phyloP scores from a whole-genome alignment of 2,329 filamentous ascomycete genomes.

The Fragosphaeria purpurea region DNA sequence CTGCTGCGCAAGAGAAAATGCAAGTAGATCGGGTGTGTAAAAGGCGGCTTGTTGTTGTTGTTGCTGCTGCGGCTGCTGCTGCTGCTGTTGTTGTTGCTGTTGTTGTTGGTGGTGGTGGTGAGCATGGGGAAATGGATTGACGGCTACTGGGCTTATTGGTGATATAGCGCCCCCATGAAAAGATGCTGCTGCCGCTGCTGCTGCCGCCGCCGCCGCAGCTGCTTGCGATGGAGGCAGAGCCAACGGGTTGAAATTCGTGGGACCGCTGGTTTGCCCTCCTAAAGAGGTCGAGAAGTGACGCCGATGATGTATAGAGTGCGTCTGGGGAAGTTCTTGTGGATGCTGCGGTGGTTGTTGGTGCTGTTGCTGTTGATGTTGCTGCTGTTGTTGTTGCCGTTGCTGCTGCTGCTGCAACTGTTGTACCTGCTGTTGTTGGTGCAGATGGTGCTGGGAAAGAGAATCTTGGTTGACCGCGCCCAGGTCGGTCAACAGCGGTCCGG shows the following conservation, averaged over 20 bases:
- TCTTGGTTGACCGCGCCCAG: slow-evolving; percentile 15
- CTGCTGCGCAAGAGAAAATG: slow-evolving; percentile 39
- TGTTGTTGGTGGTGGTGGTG: slow-evolving; percentile 14
- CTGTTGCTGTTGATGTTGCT: slow-evolving; percentile 22
- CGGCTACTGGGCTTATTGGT: slow-evolving; percentile 41
- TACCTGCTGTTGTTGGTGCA: slow-evolving; percentile 13
- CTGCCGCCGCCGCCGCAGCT: slow-evolving; percentile 26
- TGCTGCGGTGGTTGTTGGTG: slow-evolving; percentile 5
- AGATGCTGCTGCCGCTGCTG: slow-evolving; percentile 30
- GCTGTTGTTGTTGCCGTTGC: slow-evolving; percentile 22
- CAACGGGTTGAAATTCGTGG: slow-evolving; percentile 31
- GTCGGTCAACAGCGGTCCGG: slow-evolving; percentile 31
- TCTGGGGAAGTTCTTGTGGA: slow-evolving; percentile 15
- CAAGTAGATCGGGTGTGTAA: slow-evolving; percentile 44
- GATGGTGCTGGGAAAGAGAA: slow-evolving; percentile 7
- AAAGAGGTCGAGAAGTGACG: slow-evolving; percentile 33
- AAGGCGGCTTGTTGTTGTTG: slow-evolving; percentile 22
- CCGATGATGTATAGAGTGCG: slow-evolving; percentile 27
- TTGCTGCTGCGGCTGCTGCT: slow-evolving; percentile 1
- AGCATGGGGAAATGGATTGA: slow-evolving; percentile 25
- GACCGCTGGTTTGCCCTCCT: slow-evolving; percentile 30
- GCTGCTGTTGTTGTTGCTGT: slow-evolving; percentile 20
- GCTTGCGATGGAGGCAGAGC: slow-evolving; percentile 31
- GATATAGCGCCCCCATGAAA: slow-evolving; percentile 36
- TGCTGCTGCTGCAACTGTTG: background rate